A percentile compares a stretch with the other conserved stretches of the same genome.
These are phyloP conservation scores for Dittrichia graveolens DNA, from an alignment of 129 eudicot genomes.

Conservation along the genomic window DNA sequence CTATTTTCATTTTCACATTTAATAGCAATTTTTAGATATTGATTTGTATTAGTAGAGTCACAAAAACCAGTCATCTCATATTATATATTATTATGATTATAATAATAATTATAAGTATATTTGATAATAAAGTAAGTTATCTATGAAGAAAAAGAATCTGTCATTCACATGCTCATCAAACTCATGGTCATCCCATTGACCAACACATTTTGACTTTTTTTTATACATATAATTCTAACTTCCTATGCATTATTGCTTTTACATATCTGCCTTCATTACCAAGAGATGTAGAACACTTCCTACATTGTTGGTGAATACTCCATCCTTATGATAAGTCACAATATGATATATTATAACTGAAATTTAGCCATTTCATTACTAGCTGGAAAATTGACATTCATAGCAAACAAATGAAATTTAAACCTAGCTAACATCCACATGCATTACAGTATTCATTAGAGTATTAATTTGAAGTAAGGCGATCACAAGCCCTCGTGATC, in stretches of 20 bases:
- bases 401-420: no score
- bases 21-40: background rate
- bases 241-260: conserved; percentile 11
- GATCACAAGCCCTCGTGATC: no score
- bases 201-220: background rate
- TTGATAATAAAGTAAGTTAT: background rate
- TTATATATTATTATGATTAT: background rate
- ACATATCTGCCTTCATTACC: conserved; percentile 4
- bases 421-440: no score
- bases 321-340: background rate
- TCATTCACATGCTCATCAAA: conserved; percentile 16
- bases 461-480: no score
- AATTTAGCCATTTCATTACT: no score
- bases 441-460: no score
- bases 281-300: background rate
- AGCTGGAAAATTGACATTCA: background rate
- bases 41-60: conserved; percentile 11
- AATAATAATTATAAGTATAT: background rate
- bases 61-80: background rate
- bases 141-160: background rate
- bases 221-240: background rate
- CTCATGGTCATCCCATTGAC: background rate
- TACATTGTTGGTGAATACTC: background rate
- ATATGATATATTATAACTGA: background rate
- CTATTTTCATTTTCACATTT: no score